Evolutionary conservation across 2,329 filamentous ascomycete species (phyloP), one percentile per base, ranked within the genome.

Genomic region (Aschersonia sp.): DNA sequence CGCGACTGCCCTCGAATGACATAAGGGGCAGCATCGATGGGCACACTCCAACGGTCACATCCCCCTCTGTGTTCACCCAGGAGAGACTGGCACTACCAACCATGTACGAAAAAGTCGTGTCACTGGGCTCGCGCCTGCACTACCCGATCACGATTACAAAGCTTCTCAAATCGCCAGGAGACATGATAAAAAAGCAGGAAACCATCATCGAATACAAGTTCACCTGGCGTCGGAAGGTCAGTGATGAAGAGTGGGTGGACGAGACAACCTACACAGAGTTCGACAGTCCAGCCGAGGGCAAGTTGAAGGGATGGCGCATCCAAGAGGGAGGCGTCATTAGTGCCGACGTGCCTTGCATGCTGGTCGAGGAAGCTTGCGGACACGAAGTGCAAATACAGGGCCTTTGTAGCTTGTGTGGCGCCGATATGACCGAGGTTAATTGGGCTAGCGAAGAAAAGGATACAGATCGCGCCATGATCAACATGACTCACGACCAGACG

Each of bases 71-170:
- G 2, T 22, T 22, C 22, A 22, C 22, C 22, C 22, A 22, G 4
- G 22, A 22, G 4, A 22, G 22, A 22, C 32, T 10, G 31, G 22
- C 8, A 31, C 3, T 30, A 30, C 31, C 47, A 46, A 58, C 29
- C 44, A 67, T 67, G 64, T 60, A 59, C 58, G 63, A 66, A 57
- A 66, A 66, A 51, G 50, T 60, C 45, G 62, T 81, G 49, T 69
- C 65, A 48, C 60, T 81, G 49, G 77, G 77, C 58, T 66, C 72
- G 56, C 72, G 77, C 66, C 78, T 95, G 56, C 84, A 84, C 66
- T 98, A 97, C 66, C 92, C 92, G 58, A 89, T 97, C 66, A 94
- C 84, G 56, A 83, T 98, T 66, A 88, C 82, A 57, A 84, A 87
- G 64, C 74, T 97, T 51, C 76, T 90, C 55, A 88, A 87, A 65